These are phyloP conservation scores for Hericium coralloides DNA, from an alignment of 768 basidiomycete species.

Conservation along the genomic window DNA sequence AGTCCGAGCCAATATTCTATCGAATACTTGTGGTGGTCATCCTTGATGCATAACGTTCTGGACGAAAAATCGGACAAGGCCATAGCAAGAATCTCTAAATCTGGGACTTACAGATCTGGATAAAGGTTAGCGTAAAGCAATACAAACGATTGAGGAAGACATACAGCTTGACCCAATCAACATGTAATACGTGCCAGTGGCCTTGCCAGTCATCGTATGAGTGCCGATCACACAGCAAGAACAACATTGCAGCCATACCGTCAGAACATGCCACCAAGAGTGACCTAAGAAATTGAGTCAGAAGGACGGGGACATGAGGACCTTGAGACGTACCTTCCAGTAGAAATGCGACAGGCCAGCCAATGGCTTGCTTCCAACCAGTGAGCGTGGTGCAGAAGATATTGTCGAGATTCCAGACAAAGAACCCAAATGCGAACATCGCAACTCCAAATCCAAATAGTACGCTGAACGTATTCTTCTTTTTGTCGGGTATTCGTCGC, in stretches of 20 bases:
- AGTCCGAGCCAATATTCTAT: slow-evolving; percentile 35
- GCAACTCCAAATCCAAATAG: slow-evolving; percentile 45
- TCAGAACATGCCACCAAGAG: slow-evolving; percentile 69
- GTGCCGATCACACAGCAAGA: not conserved
- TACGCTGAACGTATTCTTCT: slow-evolving; percentile 30
- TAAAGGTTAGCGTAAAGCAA: not conserved
- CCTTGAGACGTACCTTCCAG: slow-evolving; percentile 40
- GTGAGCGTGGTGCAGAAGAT: slow-evolving; percentile 57
- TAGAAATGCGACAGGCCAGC: slow-evolving; percentile 60
- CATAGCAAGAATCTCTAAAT: not conserved
- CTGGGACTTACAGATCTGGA: slow-evolving; percentile 18
- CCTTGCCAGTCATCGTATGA: slow-evolving; percentile 12
- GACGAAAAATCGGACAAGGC: not conserved
- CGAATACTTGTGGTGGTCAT: slow-evolving; percentile 41
- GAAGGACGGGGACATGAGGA: not conserved
- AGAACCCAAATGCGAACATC: slow-evolving; percentile 55
- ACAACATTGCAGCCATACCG: slow-evolving; percentile 29
- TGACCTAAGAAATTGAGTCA: slow-evolving; percentile 34
- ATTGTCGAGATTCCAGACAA: slow-evolving; percentile 78
- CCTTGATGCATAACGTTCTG: slow-evolving; percentile 55
- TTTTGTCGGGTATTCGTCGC: slow-evolving; percentile 32
- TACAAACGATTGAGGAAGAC: slow-evolving; percentile 5
- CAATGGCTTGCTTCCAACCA: slow-evolving; percentile 42
- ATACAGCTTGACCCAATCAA: slow-evolving; percentile 24
- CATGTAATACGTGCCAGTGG: slow-evolving; percentile 24